Evolutionary conservation across 2,329 filamentous ascomycete species (phyloP).

Genomic region (Cladophialophora exuberans): DNA sequence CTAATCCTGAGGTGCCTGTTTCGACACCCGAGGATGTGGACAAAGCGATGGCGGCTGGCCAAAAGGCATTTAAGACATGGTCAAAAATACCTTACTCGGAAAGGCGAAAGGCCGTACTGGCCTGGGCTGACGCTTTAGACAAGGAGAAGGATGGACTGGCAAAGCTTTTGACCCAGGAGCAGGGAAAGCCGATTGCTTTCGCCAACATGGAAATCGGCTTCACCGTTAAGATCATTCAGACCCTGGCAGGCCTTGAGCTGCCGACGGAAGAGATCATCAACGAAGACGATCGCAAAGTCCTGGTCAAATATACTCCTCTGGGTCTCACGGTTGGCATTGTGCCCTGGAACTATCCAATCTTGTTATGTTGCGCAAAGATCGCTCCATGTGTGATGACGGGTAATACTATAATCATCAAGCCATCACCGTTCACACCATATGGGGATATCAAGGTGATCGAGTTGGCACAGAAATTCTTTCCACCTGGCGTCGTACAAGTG

Average conservation of each 20-base stretch:
- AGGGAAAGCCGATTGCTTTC: slow-evolving; percentile 42
- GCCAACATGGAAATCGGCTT: slow-evolving; percentile 22
- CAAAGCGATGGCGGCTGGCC: slow-evolving; percentile 52
- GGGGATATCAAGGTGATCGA: slow-evolving; percentile 62
- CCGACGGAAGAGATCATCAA: slow-evolving; percentile 18
- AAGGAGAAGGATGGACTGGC: slow-evolving; percentile 41
- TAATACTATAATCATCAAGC: slow-evolving; percentile 61
- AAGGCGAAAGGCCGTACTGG: slow-evolving; percentile 38
- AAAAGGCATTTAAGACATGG: slow-evolving; percentile 54
- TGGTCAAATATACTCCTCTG: slow-evolving; percentile 41
- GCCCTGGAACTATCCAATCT: slow-evolving; percentile 60
- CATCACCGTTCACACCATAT: slow-evolving; percentile 59
- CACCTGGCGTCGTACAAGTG: slow-evolving; percentile 63
- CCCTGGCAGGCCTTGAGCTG: slow-evolving; percentile 18
- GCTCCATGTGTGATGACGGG: slow-evolving; percentile 54
- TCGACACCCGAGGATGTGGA: slow-evolving; percentile 54
- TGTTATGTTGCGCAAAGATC: slow-evolving; percentile 54
- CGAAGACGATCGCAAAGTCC: slow-evolving; percentile 37
- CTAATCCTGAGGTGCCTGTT: slow-evolving; percentile 56
- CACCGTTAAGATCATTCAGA: slow-evolving; percentile 18
- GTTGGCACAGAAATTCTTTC: slow-evolving; percentile 60
- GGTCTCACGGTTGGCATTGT: slow-evolving; percentile 57
- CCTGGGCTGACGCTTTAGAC: slow-evolving; percentile 42
- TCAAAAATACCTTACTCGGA: slow-evolving; percentile 40
- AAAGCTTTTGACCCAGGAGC: slow-evolving; percentile 46